phyloP scores from a whole-genome alignment of 768 basidiomycete genomes.

The Kwoniella bestiolae region DNA sequence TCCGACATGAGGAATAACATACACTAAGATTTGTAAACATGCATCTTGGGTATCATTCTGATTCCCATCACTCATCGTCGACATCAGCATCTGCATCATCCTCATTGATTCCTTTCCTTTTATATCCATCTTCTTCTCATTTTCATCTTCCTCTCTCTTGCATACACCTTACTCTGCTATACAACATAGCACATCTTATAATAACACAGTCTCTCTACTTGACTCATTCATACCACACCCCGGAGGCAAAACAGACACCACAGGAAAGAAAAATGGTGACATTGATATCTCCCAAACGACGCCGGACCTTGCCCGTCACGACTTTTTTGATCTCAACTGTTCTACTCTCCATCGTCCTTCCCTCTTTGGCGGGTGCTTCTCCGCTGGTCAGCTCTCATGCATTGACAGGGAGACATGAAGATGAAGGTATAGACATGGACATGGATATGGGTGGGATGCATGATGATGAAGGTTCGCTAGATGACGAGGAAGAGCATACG shows the following conservation, averaged over 20 bases:
- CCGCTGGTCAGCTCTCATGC: not conserved
- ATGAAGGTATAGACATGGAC: conserved; percentile 8
- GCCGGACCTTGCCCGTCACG: conserved; percentile 27
- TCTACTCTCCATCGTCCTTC: conserved; percentile 25
- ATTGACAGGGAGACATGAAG: conserved; percentile 14
- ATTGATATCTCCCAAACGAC: not conserved
- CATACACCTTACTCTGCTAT: not conserved
- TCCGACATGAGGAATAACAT: not conserved
- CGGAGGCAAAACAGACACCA: not conserved
- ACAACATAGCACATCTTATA: not conserved
- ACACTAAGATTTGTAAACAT: not conserved
- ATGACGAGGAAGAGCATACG: conserved; percentile 9
- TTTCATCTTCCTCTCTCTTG: not conserved
- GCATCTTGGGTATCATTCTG: not conserved
- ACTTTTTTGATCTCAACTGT: conserved; percentile 27
- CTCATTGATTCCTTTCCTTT: too few relatives aligned
- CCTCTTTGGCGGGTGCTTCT: conserved; percentile 7
- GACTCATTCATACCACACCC: too few relatives aligned
- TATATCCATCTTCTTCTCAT: not conserved
- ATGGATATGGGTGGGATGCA: conserved; percentile 16
- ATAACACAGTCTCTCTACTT: too few relatives aligned
- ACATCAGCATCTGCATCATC: not conserved
- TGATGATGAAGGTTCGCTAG: conserved; percentile 7
- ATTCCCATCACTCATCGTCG: not conserved
- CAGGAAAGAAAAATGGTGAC: conserved; percentile 19